Base-by-base conservation (phyloP, 768 basidiomycete species). In the Rhizopogon sp. region DNA sequence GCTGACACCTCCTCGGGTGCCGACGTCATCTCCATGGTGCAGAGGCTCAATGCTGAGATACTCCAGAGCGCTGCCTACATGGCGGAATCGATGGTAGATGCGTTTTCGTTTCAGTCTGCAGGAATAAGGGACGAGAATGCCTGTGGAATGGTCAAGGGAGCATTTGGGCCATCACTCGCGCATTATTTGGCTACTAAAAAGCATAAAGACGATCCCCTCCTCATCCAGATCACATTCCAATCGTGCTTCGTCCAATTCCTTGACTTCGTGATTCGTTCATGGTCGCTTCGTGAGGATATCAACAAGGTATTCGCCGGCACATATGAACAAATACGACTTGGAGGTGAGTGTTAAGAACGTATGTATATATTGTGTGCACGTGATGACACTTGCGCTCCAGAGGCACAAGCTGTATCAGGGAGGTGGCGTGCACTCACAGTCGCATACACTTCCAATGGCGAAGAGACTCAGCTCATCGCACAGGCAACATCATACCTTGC, bases 1-100 rank as follows among this genome's bases (percentile, higher is more conserved):
- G 74, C 73, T 0, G 81, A 83, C 55, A 43, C 64, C 0, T 66
- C 74, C 42, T 75, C 80, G 3, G 73, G 72, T 1, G 73, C 73
- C 5, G 80, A 84, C 22, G 73, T 82, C 14, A 67, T 74, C 28
- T 61, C 56, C 2, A 72, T 76, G 60, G 65, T 83, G 13, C 71
- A 75, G 46, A 66, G 67, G 16, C 64, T 83, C n/a, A 78, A 82
- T 50, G 64, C 75, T 6, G 74, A 75, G 54, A 76, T 81, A 31
- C 72, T 72, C 35, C 79, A 82, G 58, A 74, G 73, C 14, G 76
- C 80, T 3, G 76, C 77, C 0, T 72, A 68, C 55, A 72, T 82
- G 54, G 74, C 79, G 1, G 80, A 81, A 54, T 61, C 72, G 29
- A 71, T 82, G 53, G 73, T 78, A 2, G 79, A 80, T 47, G 44